Evolutionary conservation across 2,329 filamentous ascomycete genomes (phyloP).

Genomic region (Reticulascus tulasneorum): DNA sequence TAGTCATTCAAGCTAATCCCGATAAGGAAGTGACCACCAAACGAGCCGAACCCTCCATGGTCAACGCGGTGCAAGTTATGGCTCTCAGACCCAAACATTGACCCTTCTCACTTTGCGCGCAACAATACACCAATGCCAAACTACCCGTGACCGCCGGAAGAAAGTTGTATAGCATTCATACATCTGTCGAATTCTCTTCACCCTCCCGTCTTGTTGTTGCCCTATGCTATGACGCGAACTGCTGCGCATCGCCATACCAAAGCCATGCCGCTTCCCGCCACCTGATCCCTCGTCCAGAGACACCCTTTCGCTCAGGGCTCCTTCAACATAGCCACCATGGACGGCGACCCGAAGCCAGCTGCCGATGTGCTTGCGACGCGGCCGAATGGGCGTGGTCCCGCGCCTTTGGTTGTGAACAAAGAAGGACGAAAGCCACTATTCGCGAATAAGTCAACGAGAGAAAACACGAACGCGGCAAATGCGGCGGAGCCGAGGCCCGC

Average conservation of each 20-base stretch:
- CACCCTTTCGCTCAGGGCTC: conserved; percentile 4
- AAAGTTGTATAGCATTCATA: too few species aligned
- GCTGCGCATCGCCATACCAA: conserved; percentile 4
- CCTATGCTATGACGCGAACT: conserved; percentile 11
- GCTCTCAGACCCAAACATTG: conserved; percentile 8
- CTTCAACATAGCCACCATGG: conserved; percentile 15
- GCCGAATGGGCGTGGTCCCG: conserved; percentile 19
- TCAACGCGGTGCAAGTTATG: conserved; percentile 10
- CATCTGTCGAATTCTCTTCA: not conserved
- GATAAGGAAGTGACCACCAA: too few species aligned
- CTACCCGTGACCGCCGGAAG: too few species aligned
- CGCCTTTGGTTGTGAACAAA: conserved; percentile 28
- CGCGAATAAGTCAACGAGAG: conserved; percentile 16
- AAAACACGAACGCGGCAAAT: conserved; percentile 10
- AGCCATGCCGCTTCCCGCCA: conserved; percentile 10
- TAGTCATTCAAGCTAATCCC: too few species aligned
- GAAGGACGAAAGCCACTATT: conserved; percentile 39
- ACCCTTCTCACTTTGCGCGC: conserved; percentile 7
- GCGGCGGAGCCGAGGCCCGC: conserved; percentile 5
- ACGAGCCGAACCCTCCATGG: too few species aligned
- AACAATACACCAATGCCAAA: too few species aligned
- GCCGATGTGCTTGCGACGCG: conserved; percentile 15
- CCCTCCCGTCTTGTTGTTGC: not conserved
- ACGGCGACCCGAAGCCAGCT: conserved; percentile 17
- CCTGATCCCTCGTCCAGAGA: conserved; percentile 7